These are phyloP conservation scores for Pyrus hybrid DNA, from an alignment of 331 rosid genomes.

Conservation along the genomic window DNA sequence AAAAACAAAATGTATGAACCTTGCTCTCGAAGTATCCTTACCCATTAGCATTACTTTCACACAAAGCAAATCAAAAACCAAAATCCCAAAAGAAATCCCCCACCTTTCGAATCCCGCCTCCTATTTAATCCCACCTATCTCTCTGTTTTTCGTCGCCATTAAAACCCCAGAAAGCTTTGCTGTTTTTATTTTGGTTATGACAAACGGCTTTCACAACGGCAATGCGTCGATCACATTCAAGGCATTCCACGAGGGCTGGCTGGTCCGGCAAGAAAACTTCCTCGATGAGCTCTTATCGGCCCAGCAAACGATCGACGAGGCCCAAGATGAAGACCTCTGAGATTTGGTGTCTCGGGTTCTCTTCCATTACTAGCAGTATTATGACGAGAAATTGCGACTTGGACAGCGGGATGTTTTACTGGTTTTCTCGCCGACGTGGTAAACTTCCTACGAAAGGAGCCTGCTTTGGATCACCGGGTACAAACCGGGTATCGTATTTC, in stretches of 20 bases:
- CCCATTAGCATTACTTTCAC: conserved; percentile 12
- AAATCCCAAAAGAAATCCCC: too few relatives aligned
- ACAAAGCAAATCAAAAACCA: conserved; percentile 10
- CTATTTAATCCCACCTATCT: too few relatives aligned
- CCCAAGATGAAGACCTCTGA: conserved; percentile 17
- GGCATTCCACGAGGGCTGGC: conserved; percentile 52
- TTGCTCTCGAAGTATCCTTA: conserved; percentile 9
- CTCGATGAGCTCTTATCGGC: conserved; percentile 48
- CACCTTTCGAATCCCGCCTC: too few relatives aligned
- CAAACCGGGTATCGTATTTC: conserved; percentile 45
- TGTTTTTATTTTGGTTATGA: not conserved
- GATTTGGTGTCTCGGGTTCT: conserved; percentile 37
- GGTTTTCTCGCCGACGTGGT: conserved; percentile 62
- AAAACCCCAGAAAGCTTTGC: too few relatives aligned
- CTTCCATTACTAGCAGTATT: conserved; percentile 67
- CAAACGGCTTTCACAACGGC: not conserved
- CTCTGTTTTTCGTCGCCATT: too few relatives aligned
- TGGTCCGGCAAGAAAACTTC: conserved; percentile 45
- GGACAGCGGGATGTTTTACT: conserved; percentile 38
- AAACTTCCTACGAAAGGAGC: conserved; percentile 41
- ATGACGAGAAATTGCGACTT: conserved; percentile 46
- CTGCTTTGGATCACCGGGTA: conserved; percentile 73
- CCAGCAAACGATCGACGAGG: conserved; percentile 2
- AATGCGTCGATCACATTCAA: conserved; percentile 11
- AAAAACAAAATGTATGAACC: not conserved